Evolutionary conservation across 257 asterid genomes (phyloP), one percentile per base, ranked within the genome.

Genomic region (Scutellaria galericulata): DNA sequence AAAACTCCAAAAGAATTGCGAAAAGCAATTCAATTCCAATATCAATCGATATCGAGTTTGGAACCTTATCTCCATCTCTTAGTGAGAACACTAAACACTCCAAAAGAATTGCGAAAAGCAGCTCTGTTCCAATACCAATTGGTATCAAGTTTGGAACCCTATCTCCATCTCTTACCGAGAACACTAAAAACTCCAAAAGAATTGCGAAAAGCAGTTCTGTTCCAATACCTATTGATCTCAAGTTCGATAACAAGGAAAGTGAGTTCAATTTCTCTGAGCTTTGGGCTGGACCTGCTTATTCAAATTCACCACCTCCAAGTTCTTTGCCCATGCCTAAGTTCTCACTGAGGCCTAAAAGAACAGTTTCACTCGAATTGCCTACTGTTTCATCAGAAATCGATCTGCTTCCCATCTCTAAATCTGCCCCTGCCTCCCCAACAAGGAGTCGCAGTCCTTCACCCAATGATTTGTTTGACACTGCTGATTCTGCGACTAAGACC

Each of bases 201-300:
- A 70, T 72, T 40, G 73, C 64, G 5, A 82, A 70, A 22, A 82
- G 84, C 79, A 77, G 79, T 40, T 73, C 86, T 2, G 72, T 77
- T 68, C 73, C 88, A 0, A 82, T 87, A 9, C 97, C 97, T 1
- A n/a, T 86, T 65, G 67, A 70, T 60, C 78, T 83, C 79, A 70
- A 78, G 13, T 57, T 67, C 35, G 80, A 80, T 5, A 48, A 65
- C 37, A 64, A 52, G 47, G 77, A 66, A 8, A 79, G 71, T n/a
- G 94, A 77, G 35, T 69, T 84, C 48, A 56, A 50, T 71, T 90
- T 84, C 70, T 87, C 91, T n/a, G 99, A 92, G 86, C 94, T 79
- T 11, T 95, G 99, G 99, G 99, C 99, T 73, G 99, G 99, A 5
- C 96, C 99, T 24, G 84, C 97, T 5, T 95, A 95, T 69, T 95